Evolutionary conservation across 2,329 filamentous ascomycete species (phyloP).

Genomic region (Beauveria australis): DNA sequence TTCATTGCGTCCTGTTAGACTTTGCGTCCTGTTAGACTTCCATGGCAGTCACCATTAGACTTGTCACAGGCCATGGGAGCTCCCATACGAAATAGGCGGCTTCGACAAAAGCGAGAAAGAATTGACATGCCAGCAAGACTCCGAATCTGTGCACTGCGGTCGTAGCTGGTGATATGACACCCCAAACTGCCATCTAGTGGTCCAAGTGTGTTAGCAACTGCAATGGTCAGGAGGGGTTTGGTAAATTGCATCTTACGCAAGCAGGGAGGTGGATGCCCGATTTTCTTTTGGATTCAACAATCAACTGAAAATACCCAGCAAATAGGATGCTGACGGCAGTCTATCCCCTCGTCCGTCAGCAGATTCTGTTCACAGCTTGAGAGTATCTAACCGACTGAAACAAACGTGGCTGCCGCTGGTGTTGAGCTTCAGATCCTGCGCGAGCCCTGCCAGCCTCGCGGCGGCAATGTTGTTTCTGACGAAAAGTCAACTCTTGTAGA

Average conservation of each 20-base stretch:
- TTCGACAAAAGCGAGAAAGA: conserved; percentile 31
- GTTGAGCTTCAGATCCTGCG: conserved; percentile 34
- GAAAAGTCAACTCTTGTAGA: background rate
- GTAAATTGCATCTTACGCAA: conserved; percentile 26
- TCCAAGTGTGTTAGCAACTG: background rate
- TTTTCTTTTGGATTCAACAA: conserved; percentile 44
- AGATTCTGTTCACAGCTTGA: no score
- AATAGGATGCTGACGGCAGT: conserved; percentile 9
- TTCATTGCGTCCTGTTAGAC: conserved; percentile 15
- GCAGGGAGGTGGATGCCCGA: conserved; percentile 36
- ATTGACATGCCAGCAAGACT: conserved; percentile 27
- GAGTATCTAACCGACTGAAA: conserved; percentile 7
- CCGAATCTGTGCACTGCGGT: conserved; percentile 25
- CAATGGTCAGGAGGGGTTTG: background rate
- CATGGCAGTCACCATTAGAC: background rate
- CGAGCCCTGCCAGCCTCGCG: conserved; percentile 37
- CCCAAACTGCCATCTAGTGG: conserved; percentile 40
- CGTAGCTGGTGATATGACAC: conserved; percentile 34
- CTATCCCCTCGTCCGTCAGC: background rate
- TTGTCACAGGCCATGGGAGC: background rate
- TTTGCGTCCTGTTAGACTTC: background rate
- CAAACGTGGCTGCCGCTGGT: conserved; percentile 13
- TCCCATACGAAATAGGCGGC: conserved; percentile 33
- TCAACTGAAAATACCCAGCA: conserved; percentile 32
- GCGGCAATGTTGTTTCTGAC: conserved; percentile 31